phyloP scores from a whole-genome alignment of 768 basidiomycete genomes.

The Phanerodontia chrysosporium region DNA sequence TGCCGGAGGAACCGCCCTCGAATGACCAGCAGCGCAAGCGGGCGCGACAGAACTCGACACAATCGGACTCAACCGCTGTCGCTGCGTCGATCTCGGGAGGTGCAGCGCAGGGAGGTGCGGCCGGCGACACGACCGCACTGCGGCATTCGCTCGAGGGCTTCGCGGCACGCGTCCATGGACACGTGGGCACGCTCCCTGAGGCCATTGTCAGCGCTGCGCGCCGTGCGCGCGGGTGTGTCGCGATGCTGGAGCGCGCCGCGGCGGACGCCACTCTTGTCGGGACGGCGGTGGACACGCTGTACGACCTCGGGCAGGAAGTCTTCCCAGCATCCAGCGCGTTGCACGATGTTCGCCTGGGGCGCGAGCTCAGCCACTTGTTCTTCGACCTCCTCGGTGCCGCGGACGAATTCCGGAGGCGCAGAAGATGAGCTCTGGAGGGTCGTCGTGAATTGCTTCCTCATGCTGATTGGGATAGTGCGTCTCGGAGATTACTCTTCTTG shows the following conservation, averaged over 20 bases:
- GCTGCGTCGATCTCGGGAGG: no score
- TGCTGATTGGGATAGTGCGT: no score
- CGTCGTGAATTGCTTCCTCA: no score
- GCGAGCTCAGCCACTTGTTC: no score
- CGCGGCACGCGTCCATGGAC: not conserved
- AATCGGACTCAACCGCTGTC: not conserved
- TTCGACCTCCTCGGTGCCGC: no score
- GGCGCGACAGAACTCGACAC: not conserved
- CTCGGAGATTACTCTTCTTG: no score
- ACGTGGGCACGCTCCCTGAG: not conserved
- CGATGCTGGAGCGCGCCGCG: not conserved
- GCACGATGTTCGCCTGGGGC: no score
- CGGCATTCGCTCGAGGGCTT: not conserved
- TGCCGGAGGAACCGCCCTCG: not conserved
- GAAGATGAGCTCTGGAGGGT: no score
- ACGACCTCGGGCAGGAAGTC: not conserved
- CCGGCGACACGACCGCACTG: not conserved
- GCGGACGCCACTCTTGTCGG: not conserved
- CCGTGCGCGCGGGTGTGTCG: not conserved
- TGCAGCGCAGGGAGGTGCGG: not conserved
- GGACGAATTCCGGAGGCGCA: no score
- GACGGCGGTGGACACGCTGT: not conserved
- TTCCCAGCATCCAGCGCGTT: no score
- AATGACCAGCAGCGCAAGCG: not conserved
- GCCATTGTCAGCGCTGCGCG: not conserved